These are phyloP conservation scores for Mucor circinelloides DNA, from an alignment of 371 early-diverging fungal species.

Conservation along the genomic window DNA sequence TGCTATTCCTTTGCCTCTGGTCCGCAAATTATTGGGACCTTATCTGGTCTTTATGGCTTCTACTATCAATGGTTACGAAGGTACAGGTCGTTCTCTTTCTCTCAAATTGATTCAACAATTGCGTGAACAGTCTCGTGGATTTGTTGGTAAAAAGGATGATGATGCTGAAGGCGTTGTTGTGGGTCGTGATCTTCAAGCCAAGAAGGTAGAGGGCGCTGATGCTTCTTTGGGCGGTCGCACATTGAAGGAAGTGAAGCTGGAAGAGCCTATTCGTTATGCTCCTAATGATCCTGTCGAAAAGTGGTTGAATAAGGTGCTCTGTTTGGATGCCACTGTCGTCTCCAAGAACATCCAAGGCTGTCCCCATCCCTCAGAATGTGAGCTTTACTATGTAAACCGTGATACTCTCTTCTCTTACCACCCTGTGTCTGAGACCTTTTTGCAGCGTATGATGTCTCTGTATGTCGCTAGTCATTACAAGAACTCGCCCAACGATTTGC, in stretches of 20 bases:
- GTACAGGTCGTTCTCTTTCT: conserved; percentile 98
- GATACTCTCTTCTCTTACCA: conserved; percentile 96
- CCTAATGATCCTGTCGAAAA: conserved; percentile 93
- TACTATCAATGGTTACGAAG: conserved; percentile 99
- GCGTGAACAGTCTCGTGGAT: conserved; percentile 89
- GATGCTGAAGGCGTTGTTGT: conserved; percentile 55
- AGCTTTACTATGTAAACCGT: conserved; percentile 95
- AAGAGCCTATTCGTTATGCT: conserved; percentile 97
- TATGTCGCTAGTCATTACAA: conserved; percentile 99
- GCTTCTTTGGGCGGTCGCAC: conserved; percentile 69
- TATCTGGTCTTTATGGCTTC: conserved; percentile 99
- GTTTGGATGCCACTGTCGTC: conserved; percentile 86
- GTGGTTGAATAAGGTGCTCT: conserved; percentile 96
- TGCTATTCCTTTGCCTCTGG: conserved; percentile 95
- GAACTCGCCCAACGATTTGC: conserved; percentile 99
- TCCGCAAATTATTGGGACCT: conserved; percentile 90
- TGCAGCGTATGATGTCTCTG: conserved; percentile 96
- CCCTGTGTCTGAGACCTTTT: conserved; percentile 93
- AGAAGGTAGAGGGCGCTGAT: conserved; percentile 47
- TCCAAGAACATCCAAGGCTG: conserved; percentile 82
- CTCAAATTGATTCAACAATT: conserved; percentile 94
- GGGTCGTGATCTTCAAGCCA: conserved; percentile 56
- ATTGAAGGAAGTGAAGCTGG: conserved; percentile 89
- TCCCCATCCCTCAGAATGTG: conserved; percentile 94
- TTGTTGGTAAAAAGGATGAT: conserved; percentile 56